A percentile compares a stretch with the other conserved stretches of the same genome.
These are phyloP conservation scores for Paramecium sonneborni DNA, from an alignment of 73 alveolate genomes.

Conservation along the genomic window DNA sequence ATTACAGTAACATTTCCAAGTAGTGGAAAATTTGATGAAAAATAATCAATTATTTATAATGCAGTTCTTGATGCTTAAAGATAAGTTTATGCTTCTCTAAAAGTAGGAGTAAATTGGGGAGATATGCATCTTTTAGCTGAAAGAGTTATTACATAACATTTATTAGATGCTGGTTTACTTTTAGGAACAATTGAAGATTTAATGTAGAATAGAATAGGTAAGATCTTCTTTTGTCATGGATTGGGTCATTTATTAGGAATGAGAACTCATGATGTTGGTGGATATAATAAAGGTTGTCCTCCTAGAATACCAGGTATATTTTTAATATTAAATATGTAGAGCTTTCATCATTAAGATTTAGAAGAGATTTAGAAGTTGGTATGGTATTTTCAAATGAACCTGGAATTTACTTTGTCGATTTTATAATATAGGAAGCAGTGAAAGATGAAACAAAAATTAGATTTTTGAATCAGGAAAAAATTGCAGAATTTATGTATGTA, in stretches of 20 bases:
- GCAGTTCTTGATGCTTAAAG: constrained; percentile 86
- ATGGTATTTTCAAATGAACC: constrained; percentile 78
- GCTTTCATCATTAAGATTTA: constrained; percentile 87
- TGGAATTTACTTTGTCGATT: constrained; percentile 95
- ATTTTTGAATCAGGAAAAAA: constrained; percentile 77
- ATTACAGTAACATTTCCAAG: constrained; percentile 95
- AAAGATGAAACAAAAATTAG: constrained; percentile 66
- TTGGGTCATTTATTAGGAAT: constrained; percentile 97
- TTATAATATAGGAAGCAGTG: constrained; percentile 80
- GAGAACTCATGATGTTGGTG: constrained; percentile 99
- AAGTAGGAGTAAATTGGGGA: constrained; percentile 94
- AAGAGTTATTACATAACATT: constrained; percentile 85
- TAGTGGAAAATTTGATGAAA: constrained; percentile 85
- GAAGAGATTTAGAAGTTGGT: constrained; percentile 90
- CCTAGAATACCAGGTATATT: constrained; percentile 73
- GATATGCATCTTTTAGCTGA: constrained; percentile 99
- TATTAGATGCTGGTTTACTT: constrained; percentile 85
- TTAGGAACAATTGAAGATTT: constrained; percentile 85
- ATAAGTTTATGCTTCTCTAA: constrained; percentile 75
- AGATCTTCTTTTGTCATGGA: constrained; percentile 98
- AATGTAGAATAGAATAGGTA: constrained; percentile 87
- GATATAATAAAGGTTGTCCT: constrained; percentile 89
- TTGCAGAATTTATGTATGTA: constrained; percentile 84
- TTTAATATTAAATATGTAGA: constrained; percentile 58
- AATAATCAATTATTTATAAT: constrained; percentile 81